Base-by-base conservation (phyloP, 805 yeast species). In the Hanseniaspora clermontiae region DNA sequence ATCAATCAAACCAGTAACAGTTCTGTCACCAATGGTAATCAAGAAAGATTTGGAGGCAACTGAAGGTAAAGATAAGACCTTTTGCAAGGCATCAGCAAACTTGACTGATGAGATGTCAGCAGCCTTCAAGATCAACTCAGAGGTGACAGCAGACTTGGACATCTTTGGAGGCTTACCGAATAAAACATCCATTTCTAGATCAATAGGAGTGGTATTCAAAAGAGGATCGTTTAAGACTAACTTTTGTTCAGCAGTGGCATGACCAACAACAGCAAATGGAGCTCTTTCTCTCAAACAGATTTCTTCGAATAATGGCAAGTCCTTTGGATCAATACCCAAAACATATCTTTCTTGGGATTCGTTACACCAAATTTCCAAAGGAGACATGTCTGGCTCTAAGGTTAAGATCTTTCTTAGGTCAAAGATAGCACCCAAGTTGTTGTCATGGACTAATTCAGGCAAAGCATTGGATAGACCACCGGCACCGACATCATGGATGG, bases 331-430 rank as follows among this genome's bases (percentile, higher is more conserved):
- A 60, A 93, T 95, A 61, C 96, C 97, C 64, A 93, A 72, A 27
- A 93, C 99, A 65, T 90, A 93, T 70, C 99, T 83, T 72, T 93
- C 99, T 74, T 93, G 99, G 2, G 97, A 93, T 73, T 93, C 98
- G 65, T 95, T 91, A 79, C 99, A 93, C 99, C 99, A 93, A 61
- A 93, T 88, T 74, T 93, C 98, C 95, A 93, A 87, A 57, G 99
- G 97, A 5, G 97, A 91, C 97, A 93, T 88, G 58, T 97, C 95
- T 50, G 96, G 95, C 70, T 93, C 99, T 61, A 89, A 78, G 39
- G 89, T 83, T 57, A 95, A 79, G 57, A 93, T 84, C 57, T 90
- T 85, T 72, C 99, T 82, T 61, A 93, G 77, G 70, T 93, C 96
- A 61, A 93, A 93, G 61, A 69, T 77, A 32, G 96, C 99, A 68